Evolutionary conservation across 2,329 filamentous ascomycete species (phyloP), one percentile per base, ranked within the genome.

Genomic region (Aspergillus eucalypticola): DNA sequence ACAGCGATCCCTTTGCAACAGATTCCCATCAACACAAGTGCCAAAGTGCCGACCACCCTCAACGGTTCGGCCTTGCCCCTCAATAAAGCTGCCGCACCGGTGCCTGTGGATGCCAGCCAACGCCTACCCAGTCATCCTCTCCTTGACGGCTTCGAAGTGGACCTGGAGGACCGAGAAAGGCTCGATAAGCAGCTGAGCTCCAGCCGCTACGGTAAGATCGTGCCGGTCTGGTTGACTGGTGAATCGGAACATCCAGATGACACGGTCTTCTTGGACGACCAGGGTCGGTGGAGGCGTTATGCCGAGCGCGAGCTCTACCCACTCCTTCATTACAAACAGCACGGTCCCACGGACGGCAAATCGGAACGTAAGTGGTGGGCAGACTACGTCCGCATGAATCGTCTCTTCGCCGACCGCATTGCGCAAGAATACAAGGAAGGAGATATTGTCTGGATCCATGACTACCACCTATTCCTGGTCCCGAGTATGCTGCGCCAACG

Each of bases 241-340:
- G 89, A 92, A 66, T 81, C 84, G 19, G 90, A 94, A 65, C 83
- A 85, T 6, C 82, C 86, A 0, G 84, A 90, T 38, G 90, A 91
- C 38, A 79, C 81, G 41, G 85, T 93, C 54, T 81, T 85, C 39
- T 81, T 98, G 65, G 90, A 89, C 68, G 90, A 96, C 68, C 93
- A 97, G 79, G 82, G 83, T 32, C 84, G 92, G 65, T 98, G 95
- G 94, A 86, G 92, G 64, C 86, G 90, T 42, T 98, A 95, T 76
- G 92, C 93, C 15, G 92, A 97, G 79, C 88, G 93, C 72, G 91
- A 96, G 69, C 83, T 98, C 27, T 97, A 96, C 79, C 92, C 91
- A 1, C 84, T 97, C 8, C 92, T 97, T 74, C 94, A 98, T 78
- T 98, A 98, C 83, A 96, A 96, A 79, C 91, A 95, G 72, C 91